A percentile compares a stretch with the other conserved stretches of the same genome.
Conservation (phyloP, 305 asterid genomes). For the Fraxinus platypoda region DNA sequence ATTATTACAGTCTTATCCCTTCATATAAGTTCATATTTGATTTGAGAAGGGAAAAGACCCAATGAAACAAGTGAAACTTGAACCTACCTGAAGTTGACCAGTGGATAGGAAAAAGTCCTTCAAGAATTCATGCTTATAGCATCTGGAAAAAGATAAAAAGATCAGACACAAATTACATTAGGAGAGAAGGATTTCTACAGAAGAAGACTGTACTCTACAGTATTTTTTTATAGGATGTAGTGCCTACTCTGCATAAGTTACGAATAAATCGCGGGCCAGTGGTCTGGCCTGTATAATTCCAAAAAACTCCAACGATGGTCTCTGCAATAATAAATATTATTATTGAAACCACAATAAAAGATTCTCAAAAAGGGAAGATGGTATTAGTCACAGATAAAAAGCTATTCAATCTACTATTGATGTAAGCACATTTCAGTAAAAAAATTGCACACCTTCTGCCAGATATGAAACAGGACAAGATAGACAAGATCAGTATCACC, state of each 20-base stretch:
- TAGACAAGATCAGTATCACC: slow-evolving; percentile 98
- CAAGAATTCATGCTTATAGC: slow-evolving; percentile 82
- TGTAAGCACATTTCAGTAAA: not conserved
- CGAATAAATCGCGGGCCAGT: slow-evolving; percentile 88
- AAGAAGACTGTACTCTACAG: not conserved
- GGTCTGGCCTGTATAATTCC: slow-evolving; percentile 80
- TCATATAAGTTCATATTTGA: not conserved
- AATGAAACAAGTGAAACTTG: slow-evolving; percentile 18
- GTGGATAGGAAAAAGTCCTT: slow-evolving; percentile 80
- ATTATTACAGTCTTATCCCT: not conserved
- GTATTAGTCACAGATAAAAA: not conserved
- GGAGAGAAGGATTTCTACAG: slow-evolving; percentile 5
- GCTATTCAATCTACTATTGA: not conserved
- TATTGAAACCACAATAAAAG: slow-evolving; percentile 1
- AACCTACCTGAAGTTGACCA: slow-evolving; percentile 87
- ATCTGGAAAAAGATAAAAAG: slow-evolving; percentile 43
- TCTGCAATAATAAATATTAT: slow-evolving; percentile 46
- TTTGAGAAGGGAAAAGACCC: slow-evolving; percentile 9
- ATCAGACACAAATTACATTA: slow-evolving; percentile 24
- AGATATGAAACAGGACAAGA: slow-evolving; percentile 88
- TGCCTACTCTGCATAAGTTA: slow-evolving; percentile 76
- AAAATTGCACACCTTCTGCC: slow-evolving; percentile 68
- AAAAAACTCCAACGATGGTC: slow-evolving; percentile 75
- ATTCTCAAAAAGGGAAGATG: not conserved
- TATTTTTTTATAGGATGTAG: slow-evolving; percentile 19